Percentiles rank a stretch among this genome's conserved stretches.
Conservation (phyloP, 257 asterid species). For the Solanum pinnatisectum region DNA sequence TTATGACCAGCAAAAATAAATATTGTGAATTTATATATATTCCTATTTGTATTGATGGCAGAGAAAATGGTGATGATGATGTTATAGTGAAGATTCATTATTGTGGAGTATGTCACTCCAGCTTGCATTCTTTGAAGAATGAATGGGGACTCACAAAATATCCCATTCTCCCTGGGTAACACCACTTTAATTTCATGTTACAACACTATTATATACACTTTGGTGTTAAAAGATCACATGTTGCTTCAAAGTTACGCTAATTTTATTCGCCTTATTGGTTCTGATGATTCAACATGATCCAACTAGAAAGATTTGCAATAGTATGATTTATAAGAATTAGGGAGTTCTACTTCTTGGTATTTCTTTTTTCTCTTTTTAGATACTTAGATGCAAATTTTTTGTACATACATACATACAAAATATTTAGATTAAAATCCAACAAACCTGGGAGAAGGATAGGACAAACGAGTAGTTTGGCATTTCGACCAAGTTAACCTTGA, state of each 20-base stretch:
- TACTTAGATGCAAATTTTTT: too few relatives aligned
- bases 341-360: too few relatives aligned
- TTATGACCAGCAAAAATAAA: background rate
- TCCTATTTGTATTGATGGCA: background rate
- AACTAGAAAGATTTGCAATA: background rate
- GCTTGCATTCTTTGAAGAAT: conserved; percentile 13
- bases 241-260: too few relatives aligned
- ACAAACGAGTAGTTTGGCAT: background rate
- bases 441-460: background rate
- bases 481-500: background rate
- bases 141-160: conserved; percentile 22
- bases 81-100: conserved; percentile 13
- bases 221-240: too few relatives aligned
- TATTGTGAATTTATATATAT: background rate
- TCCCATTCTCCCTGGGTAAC: conserved; percentile 23
- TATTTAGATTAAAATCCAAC: too few relatives aligned
- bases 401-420: too few relatives aligned
- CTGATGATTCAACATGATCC: background rate
- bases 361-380: too few relatives aligned
- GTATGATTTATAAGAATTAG: background rate
- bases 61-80: conserved; percentile 17
- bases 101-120: conserved; percentile 27
- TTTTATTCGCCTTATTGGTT: background rate
- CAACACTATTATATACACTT: too few relatives aligned
- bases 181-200: background rate